phyloP scores from a whole-genome alignment of 176 grass and related monocot species.

The Puya raimondii region DNA sequence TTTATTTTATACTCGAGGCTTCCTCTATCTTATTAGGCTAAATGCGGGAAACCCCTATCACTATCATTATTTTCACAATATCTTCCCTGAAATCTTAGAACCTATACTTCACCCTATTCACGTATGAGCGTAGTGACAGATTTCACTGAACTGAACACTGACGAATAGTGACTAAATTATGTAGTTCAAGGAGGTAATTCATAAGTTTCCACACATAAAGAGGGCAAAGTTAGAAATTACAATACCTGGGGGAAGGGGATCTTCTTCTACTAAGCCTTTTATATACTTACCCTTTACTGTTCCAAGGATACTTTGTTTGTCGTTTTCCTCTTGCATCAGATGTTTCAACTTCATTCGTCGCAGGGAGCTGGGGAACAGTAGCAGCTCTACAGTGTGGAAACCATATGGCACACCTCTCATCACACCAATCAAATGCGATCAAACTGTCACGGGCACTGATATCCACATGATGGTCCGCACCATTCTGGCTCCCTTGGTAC shows the following conservation, averaged over 20 bases:
- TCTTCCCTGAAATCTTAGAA: too few species aligned
- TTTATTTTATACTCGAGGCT: too few species aligned
- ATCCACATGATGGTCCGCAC: slow-evolving; percentile 56
- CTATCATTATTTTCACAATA: too few species aligned
- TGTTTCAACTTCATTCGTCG: slow-evolving; percentile 4
- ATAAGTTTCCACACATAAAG: too few species aligned
- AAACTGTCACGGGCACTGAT: slow-evolving; percentile 47
- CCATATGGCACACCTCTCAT: slow-evolving; percentile 80
- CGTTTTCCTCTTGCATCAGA: slow-evolving; percentile 16
- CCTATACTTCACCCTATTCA: too few species aligned
- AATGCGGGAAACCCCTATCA: too few species aligned
- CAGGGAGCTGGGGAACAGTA: slow-evolving; percentile 64
- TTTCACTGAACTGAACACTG: too few species aligned
- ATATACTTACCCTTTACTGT: background rate
- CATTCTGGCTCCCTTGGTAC: slow-evolving; percentile 73
- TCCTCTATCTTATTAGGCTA: too few species aligned
- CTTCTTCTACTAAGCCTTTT: background rate
- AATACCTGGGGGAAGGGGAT: background rate
- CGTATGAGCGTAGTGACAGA: too few species aligned
- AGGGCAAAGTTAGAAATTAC: too few species aligned
- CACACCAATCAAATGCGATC: slow-evolving; percentile 59
- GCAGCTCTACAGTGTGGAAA: slow-evolving; percentile 45
- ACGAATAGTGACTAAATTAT: too few species aligned
- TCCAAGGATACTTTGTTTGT: slow-evolving; percentile 12
- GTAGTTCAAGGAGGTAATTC: background rate